Evolutionary conservation across 2,329 filamentous ascomycete species (phyloP).

Genomic region (Phialophora expanda): DNA sequence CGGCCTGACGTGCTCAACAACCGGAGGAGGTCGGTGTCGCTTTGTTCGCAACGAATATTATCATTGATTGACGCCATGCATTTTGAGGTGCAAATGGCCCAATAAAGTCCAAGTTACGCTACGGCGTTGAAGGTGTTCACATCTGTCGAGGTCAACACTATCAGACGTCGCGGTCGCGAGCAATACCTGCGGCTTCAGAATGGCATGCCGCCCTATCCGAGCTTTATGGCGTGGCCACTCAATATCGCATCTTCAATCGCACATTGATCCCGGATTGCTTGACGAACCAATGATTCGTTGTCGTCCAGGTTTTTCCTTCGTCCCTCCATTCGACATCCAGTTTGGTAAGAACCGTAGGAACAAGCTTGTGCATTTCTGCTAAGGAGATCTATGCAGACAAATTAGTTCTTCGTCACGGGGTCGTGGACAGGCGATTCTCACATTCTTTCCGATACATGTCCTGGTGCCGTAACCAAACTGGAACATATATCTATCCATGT

Average conservation of each 20-base stretch:
- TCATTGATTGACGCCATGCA: no score
- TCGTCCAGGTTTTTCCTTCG: background rate
- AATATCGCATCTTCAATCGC: background rate
- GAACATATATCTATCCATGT: constrained; percentile 36
- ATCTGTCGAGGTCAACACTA: background rate
- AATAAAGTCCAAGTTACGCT: background rate
- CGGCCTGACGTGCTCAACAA: no score
- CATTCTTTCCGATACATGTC: constrained; percentile 36
- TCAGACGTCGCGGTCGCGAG: background rate
- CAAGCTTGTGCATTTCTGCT: constrained; percentile 14
- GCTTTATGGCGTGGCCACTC: background rate
- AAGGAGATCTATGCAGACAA: constrained; percentile 9
- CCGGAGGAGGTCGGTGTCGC: no score
- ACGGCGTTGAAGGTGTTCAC: background rate
- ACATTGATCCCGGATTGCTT: background rate
- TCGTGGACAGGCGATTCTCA: background rate
- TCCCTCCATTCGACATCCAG: background rate
- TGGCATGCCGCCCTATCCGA: background rate
- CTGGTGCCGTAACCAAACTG: constrained; percentile 34
- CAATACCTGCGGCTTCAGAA: background rate
- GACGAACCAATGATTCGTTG: background rate
- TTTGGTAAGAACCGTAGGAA: background rate
- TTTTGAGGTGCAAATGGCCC: background rate
- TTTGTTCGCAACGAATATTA: background rate
- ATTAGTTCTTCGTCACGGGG: background rate